A percentile compares a stretch with the other conserved stretches of the same genome.
Conservation (phyloP, 2,329 filamentous ascomycete genomes). For the Didymella segeticola region DNA sequence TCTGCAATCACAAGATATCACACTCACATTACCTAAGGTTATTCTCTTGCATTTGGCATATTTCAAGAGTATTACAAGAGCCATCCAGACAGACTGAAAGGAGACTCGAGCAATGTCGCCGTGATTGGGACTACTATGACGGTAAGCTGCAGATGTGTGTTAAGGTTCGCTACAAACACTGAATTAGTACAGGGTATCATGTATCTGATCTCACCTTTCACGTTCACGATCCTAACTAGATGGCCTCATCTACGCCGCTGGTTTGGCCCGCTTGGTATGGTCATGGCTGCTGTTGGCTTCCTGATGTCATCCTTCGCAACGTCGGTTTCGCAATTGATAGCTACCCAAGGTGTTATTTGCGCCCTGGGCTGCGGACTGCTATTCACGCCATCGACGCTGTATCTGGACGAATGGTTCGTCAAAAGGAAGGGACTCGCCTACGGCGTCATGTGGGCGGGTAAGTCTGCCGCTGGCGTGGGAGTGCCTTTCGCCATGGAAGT, state of each 20-base stretch:
- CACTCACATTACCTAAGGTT: slow-evolving; percentile 23
- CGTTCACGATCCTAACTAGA: slow-evolving; percentile 41
- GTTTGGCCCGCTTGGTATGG: slow-evolving; percentile 41
- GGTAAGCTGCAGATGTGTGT: slow-evolving; percentile 12
- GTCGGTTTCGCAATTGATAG: slow-evolving; percentile 40
- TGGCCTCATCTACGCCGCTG: slow-evolving; percentile 42
- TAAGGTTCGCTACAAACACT: not conserved
- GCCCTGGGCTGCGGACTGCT: slow-evolving; percentile 54
- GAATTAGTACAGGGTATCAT: slow-evolving; percentile 47
- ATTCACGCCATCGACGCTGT: slow-evolving; percentile 57
- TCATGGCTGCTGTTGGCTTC: slow-evolving; percentile 24
- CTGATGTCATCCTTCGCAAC: slow-evolving; percentile 37
- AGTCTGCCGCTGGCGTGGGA: slow-evolving; percentile 51
- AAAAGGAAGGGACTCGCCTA: slow-evolving; percentile 64
- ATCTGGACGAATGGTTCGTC: slow-evolving; percentile 68
- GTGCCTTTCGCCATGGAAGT: slow-evolving; percentile 53
- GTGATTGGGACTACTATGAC: slow-evolving; percentile 30
- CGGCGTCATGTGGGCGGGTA: slow-evolving; percentile 63
- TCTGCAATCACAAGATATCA: not conserved
- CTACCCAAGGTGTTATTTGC: slow-evolving; percentile 48
- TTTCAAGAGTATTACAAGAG: slow-evolving; percentile 31
- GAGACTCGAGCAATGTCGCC: slow-evolving; percentile 18
- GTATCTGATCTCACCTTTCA: slow-evolving; percentile 52
- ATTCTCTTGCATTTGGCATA: slow-evolving; percentile 29
- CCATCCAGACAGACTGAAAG: slow-evolving; percentile 18